phyloP scores from a whole-genome alignment of 2,329 filamentous ascomycete species.

The Tolypocladium ovalisporum region DNA sequence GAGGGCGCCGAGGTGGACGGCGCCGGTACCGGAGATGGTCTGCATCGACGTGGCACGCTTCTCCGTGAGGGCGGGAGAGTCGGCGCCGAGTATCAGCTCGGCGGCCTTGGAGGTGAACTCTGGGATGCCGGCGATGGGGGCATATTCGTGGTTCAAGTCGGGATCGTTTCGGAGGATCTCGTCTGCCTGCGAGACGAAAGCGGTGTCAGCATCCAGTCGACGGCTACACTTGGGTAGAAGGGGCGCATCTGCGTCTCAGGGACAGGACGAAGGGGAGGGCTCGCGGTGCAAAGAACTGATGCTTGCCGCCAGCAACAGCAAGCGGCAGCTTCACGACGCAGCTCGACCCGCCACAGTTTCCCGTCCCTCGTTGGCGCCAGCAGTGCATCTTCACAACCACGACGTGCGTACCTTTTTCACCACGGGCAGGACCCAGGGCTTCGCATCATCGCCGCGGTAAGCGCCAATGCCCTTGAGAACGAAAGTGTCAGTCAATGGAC shows the following conservation, averaged over 20 bases:
- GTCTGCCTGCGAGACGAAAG: constrained; percentile 57
- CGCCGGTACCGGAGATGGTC: constrained; percentile 95
- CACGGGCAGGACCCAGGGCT: constrained; percentile 93
- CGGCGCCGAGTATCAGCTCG: constrained; percentile 73
- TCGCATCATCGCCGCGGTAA: constrained; percentile 88
- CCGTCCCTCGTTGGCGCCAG: neutral
- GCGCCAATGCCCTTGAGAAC: constrained; percentile 62
- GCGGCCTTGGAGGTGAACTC: constrained; percentile 83
- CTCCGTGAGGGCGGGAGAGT: constrained; percentile 73
- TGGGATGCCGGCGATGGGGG: constrained; percentile 82
- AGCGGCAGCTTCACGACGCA: neutral
- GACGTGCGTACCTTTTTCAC: constrained; percentile 86
- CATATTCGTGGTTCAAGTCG: constrained; percentile 93
- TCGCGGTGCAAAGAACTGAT: neutral
- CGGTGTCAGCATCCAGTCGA: neutral
- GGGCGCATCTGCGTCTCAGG: constrained; percentile 4
- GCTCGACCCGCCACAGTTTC: neutral
- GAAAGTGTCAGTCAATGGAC: neutral
- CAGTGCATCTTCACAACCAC: neutral
- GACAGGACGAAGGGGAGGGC: neutral
- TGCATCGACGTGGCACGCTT: constrained; percentile 75
- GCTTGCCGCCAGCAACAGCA: neutral
- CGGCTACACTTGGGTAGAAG: neutral
- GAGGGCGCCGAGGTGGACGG: constrained; percentile 82
- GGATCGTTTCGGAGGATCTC: constrained; percentile 81